Evolutionary conservation across 2,329 filamentous ascomycete species (phyloP).

Genomic region (Cytospora piceae): DNA sequence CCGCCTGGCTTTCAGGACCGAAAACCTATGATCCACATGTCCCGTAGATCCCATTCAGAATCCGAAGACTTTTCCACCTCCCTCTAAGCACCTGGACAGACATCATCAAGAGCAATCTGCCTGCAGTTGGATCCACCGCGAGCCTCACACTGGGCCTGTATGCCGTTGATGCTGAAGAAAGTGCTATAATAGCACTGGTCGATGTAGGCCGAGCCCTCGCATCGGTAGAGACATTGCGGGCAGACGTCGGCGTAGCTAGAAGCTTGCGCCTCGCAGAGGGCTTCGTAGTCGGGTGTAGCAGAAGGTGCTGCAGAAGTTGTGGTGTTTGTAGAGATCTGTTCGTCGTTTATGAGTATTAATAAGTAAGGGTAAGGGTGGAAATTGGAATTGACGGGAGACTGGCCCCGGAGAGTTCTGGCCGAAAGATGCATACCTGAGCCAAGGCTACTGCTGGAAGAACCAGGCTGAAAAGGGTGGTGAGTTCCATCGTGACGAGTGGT

Average conservation of each 20-base stretch:
- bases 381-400: not conserved
- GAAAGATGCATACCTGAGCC: conserved; percentile 14
- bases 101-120: conserved; percentile 15
- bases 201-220: conserved; percentile 3
- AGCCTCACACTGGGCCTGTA: conserved; percentile 21
- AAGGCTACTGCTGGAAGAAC: conserved; percentile 7
- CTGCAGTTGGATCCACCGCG: conserved; percentile 14
- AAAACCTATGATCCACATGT: too few relatives aligned
- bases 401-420: too few relatives aligned
- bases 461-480: conserved; percentile 9
- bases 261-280: conserved; percentile 22
- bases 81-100: conserved; percentile 3
- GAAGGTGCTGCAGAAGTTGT: conserved; percentile 16
- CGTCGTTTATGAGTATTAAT: not conserved
- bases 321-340: conserved; percentile 1
- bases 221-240: conserved; percentile 24
- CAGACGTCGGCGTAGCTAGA: conserved; percentile 20
- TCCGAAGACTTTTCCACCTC: too few relatives aligned
- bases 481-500: not conserved
- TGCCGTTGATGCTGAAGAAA: conserved; percentile 20
- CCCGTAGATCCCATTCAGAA: too few relatives aligned
- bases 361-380: not conserved
- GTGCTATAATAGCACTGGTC: conserved; percentile 26
- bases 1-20: too few relatives aligned
- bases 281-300: conserved; percentile 23